These are phyloP conservation scores for Acacia acuminata DNA, from an alignment of 306 rosid genomes.

Conservation along the genomic window DNA sequence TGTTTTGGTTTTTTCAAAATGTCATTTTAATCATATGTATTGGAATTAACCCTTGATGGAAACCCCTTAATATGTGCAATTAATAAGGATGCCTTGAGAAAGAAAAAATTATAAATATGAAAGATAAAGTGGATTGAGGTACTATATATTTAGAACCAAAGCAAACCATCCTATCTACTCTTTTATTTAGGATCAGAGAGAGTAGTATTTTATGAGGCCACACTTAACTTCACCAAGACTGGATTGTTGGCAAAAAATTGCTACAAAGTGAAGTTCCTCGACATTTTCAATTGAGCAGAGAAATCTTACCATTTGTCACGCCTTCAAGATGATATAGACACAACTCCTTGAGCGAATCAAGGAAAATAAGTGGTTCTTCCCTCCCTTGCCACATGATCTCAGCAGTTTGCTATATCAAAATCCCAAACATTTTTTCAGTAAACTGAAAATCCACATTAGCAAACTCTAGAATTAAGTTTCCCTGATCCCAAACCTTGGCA, in stretches of 20 bases:
- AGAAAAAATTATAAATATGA: no score
- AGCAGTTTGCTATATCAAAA: constrained; percentile 66
- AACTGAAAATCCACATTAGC: constrained; percentile 7
- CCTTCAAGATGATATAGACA: constrained; percentile 80
- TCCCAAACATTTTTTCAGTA: constrained; percentile 14
- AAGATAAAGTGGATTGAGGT: background rate
- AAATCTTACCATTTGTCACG: constrained; percentile 75
- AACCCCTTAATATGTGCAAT: background rate
- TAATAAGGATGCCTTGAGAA: background rate
- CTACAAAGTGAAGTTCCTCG: background rate
- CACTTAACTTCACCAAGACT: constrained; percentile 3
- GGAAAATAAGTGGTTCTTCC: constrained; percentile 58
- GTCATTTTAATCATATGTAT: background rate
- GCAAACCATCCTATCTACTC: background rate
- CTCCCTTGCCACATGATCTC: constrained; percentile 73
- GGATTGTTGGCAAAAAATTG: background rate
- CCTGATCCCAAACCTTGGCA: constrained; percentile 57
- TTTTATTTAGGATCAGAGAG: background rate
- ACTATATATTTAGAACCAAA: background rate
- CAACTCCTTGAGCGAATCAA: constrained; percentile 70
- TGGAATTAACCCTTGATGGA: background rate
- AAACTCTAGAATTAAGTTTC: constrained; percentile 13
- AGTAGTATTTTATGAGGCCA: background rate
- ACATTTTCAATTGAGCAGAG: constrained; percentile 19
- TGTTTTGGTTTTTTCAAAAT: background rate